Evolutionary conservation across 1,284 basidiomycete species (phyloP).

Genomic region (Megacollybia platyphylla): DNA sequence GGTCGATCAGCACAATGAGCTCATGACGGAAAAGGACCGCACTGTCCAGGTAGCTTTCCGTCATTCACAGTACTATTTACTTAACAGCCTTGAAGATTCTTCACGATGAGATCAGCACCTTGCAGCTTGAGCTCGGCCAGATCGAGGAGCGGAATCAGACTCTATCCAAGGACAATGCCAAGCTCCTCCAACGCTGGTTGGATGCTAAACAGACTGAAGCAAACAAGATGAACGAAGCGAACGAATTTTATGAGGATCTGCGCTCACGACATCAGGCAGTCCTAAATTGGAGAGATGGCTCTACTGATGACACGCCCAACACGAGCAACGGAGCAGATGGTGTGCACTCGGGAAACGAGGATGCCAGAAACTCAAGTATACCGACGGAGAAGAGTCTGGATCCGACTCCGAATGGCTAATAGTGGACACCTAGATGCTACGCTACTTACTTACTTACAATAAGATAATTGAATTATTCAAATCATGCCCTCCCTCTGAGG

Average conservation of each 20-base stretch:
- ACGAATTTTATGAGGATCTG: constrained; percentile 75
- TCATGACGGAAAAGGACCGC: constrained; percentile 81
- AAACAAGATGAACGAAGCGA: constrained; percentile 90
- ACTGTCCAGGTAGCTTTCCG: constrained; percentile 59
- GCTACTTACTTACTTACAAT: neutral
- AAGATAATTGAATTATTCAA: constrained; percentile 10
- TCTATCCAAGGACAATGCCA: constrained; percentile 86
- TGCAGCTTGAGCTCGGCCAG: constrained; percentile 83
- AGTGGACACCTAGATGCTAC: constrained; percentile 29
- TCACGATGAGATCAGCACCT: constrained; percentile 87
- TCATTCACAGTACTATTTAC: constrained; percentile 3
- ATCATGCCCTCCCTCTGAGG: constrained; percentile 46
- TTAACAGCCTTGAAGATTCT: constrained; percentile 47
- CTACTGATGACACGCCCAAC: constrained; percentile 17
- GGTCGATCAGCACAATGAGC: constrained; percentile 74
- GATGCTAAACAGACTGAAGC: constrained; percentile 90
- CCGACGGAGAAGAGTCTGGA: constrained; percentile 47
- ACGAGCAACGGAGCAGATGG: constrained; percentile 15
- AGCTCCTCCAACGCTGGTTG: constrained; percentile 88
- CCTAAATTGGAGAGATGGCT: constrained; percentile 38
- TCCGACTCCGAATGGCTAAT: constrained; percentile 84
- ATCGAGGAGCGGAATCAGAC: constrained; percentile 79
- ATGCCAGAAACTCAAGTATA: constrained; percentile 33
- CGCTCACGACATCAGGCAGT: constrained; percentile 52
- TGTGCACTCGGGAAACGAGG: constrained; percentile 58